Base-by-base conservation (phyloP, 805 yeast genomes). In the Wickerhamiella brachini region DNA sequence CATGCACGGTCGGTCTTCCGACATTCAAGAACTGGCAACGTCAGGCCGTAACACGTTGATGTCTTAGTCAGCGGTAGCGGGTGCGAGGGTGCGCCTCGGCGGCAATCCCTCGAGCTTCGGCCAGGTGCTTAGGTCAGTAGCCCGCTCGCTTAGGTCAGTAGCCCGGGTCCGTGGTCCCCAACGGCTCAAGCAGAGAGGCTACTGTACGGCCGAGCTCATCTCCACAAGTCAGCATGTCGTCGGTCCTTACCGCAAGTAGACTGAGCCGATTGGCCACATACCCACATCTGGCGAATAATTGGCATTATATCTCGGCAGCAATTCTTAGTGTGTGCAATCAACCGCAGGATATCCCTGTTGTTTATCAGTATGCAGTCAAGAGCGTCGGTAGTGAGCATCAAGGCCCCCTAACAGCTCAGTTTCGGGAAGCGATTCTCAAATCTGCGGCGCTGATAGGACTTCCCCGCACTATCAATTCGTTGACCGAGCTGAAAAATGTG, bases 271-370 rank as follows among this genome's bases (percentile, higher is more conserved):
- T 47, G 12, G 49, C 49, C 17, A 3, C 46, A 39, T 77, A 78
- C 62, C 82, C 85, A 0, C 65, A 65, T 10, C 71, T 86, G 26
- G 67, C 71, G 43, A 68, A 72, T 55, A 62, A 76, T 21, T 89
- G 96, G 96, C 85, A 81, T 62, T 68, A 79, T 39, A 69, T 87
- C 20, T 90, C 95, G 0, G 84, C 93, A 8, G 84, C 90, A 0
- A 78, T 94, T 9, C 72, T 88, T 47, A 78, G 90, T 1, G 88
- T 82, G 5, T 81, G 90, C 59, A 89, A 89, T 61, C 77, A 75
- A 54, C 95, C 96, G 0, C 78, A 81, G 48, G 95, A 85, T 55
- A 77, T 87, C 29, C 89, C 95, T 2, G 72, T 70, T 51, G 62
- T 89, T 3, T 83, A 82, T 63, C 84, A 84, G 55, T 81, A 81